Percentiles rank a stretch among this genome's conserved stretches.
Evolutionary conservation across 805 yeast species (phyloP).

Genomic region (Saturnispora silvae): DNA sequence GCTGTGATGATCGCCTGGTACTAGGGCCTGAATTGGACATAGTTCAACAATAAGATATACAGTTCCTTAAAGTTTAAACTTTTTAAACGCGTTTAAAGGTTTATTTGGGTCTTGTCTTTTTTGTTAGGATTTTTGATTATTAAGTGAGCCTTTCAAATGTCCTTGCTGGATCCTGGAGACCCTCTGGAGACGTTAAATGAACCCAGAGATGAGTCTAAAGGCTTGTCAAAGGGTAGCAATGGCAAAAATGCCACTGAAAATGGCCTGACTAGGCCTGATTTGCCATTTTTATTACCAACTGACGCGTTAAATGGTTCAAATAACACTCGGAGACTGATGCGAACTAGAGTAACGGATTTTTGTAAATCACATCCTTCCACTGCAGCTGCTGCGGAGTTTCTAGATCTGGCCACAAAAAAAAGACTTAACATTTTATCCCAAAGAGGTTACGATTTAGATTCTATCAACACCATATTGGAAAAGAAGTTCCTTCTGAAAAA

Average conservation of each 20-base stretch:
- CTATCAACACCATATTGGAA: conserved; percentile 22
- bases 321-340: too few relatives aligned
- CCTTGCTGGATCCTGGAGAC: too few relatives aligned
- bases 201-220: too few relatives aligned
- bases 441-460: conserved; percentile 17
- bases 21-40: conserved; percentile 6
- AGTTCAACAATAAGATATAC: too few relatives aligned
- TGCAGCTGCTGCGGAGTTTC: conserved; percentile 25
- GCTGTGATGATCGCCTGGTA: conserved; percentile 6
- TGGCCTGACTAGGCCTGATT: background rate
- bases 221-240: background rate
- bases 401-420: conserved; percentile 19
- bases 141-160: too few relatives aligned
- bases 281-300: background rate
- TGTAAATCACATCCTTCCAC: conserved; percentile 27
- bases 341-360: conserved; percentile 15
- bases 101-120: too few relatives aligned
- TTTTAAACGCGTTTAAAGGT: too few relatives aligned
- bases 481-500: conserved; percentile 21
- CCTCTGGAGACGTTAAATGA: too few relatives aligned
- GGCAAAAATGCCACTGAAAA: background rate
- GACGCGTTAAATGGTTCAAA: too few relatives aligned
- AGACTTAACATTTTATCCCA: conserved; percentile 19
- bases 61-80: too few relatives aligned
- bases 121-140: too few relatives aligned